A percentile compares a stretch with the other conserved stretches of the same genome.
These are phyloP conservation scores for Thielaviopsis punctulata DNA, from an alignment of 2,329 filamentous ascomycete species.

Conservation along the genomic window DNA sequence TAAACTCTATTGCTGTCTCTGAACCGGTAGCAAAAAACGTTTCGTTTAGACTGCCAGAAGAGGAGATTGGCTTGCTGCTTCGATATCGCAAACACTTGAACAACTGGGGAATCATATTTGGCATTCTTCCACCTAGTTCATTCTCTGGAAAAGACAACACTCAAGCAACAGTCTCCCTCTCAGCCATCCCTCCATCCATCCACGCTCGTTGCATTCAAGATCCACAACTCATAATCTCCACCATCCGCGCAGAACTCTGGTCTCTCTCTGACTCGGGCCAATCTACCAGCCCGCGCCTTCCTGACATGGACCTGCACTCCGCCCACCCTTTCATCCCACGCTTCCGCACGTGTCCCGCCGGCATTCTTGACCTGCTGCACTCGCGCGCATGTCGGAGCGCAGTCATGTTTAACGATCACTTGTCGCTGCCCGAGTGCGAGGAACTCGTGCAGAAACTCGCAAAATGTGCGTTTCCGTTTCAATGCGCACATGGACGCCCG, in stretches of 20 bases:
- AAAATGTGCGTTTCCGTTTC: slow-evolving; percentile 55
- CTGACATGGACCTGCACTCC: not conserved
- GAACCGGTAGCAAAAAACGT: slow-evolving; percentile 35
- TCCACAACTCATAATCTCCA: slow-evolving; percentile 51
- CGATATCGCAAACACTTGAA: slow-evolving; percentile 39
- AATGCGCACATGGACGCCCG: slow-evolving; percentile 65
- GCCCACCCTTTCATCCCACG: slow-evolving; percentile 35
- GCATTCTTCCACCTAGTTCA: slow-evolving; percentile 19
- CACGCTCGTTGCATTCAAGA: slow-evolving; percentile 58
- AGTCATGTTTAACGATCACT: slow-evolving; percentile 69
- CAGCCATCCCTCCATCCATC: slow-evolving; percentile 51
- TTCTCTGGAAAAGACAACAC: slow-evolving; percentile 1
- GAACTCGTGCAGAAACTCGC: slow-evolving; percentile 39
- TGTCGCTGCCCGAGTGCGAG: slow-evolving; percentile 40
- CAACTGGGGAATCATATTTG: slow-evolving; percentile 58
- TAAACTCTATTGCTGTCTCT: slow-evolving; percentile 15
- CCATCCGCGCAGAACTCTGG: slow-evolving; percentile 64
- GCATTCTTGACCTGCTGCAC: slow-evolving; percentile 60
- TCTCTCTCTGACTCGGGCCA: slow-evolving; percentile 32
- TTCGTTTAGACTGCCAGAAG: slow-evolving; percentile 42
- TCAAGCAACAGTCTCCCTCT: slow-evolving; percentile 28
- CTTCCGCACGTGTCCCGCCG: slow-evolving; percentile 54
- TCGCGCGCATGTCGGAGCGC: slow-evolving; percentile 65
- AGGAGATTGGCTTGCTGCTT: slow-evolving; percentile 43
- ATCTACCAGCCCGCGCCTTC: not conserved